Percentiles rank a stretch among this genome's conserved stretches.
Evolutionary conservation across 164 flowering plant species (phyloP).

Genomic region (Vitis rupestris): DNA sequence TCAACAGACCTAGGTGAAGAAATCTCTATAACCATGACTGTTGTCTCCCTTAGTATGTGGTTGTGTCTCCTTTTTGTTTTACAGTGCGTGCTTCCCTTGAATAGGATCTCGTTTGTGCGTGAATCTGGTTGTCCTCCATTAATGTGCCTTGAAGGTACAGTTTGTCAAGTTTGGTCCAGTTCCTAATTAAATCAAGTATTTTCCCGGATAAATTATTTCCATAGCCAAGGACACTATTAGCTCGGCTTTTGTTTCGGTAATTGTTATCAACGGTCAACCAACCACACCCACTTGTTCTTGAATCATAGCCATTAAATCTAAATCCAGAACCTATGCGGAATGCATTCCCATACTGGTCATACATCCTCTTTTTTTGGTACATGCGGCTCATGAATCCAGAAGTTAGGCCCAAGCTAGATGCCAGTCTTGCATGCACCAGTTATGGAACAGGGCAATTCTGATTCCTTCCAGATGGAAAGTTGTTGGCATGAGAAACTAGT

Average conservation of each 20-base stretch:
- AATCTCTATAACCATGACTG: no score
- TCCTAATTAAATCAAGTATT: no score
- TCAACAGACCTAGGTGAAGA: no score
- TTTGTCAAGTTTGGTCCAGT: no score
- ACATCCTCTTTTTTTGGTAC: slow-evolving; percentile 42
- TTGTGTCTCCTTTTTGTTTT: no score
- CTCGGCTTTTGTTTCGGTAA: slow-evolving; percentile 41
- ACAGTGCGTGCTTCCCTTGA: no score
- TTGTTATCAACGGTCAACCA: slow-evolving; percentile 49
- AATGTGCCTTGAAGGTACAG: no score
- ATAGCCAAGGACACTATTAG: slow-evolving; percentile 18
- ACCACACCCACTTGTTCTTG: slow-evolving; percentile 43
- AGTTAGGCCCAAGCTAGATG: slow-evolving; percentile 22
- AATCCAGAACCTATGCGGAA: slow-evolving; percentile 29
- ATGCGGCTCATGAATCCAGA: slow-evolving; percentile 41
- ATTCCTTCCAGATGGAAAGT: slow-evolving; percentile 29
- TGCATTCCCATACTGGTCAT: slow-evolving; percentile 40
- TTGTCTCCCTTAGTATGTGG: no score
- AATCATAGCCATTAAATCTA: slow-evolving; percentile 40
- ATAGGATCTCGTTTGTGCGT: no score
- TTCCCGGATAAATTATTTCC: slow-evolving; percentile 11
- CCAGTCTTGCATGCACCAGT: slow-evolving; percentile 25
- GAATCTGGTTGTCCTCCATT: no score
- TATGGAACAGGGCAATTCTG: slow-evolving; percentile 43
- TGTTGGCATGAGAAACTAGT: slow-evolving; percentile 13